These are phyloP conservation scores for Pyricularia grisea DNA, from an alignment of 2,329 filamentous ascomycete species.

Conservation along the genomic window DNA sequence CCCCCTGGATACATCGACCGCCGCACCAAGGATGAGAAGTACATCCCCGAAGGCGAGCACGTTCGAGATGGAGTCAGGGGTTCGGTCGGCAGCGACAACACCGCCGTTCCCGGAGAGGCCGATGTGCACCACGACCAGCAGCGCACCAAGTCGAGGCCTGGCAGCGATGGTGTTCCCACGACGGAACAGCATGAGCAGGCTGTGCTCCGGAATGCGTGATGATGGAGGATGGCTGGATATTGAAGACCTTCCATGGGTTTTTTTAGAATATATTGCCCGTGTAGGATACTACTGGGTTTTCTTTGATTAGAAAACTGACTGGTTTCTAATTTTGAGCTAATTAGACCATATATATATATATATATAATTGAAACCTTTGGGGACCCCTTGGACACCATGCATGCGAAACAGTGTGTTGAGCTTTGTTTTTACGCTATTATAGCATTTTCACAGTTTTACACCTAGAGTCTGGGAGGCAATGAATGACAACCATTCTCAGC, in stretches of 20 bases:
- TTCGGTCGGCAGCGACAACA: constrained; percentile 1
- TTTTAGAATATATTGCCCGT: not conserved
- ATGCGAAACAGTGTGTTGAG: too few species aligned
- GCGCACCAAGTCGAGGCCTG: not conserved
- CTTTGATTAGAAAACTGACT: not conserved
- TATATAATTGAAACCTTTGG: not conserved
- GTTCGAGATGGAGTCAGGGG: not conserved
- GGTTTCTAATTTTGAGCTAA: not conserved
- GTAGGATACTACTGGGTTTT: not conserved
- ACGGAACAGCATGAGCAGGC: not conserved
- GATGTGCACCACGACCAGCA: not conserved
- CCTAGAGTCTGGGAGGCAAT: too few species aligned
- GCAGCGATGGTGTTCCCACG: not conserved
- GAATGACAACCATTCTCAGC: too few species aligned
- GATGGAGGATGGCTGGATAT: not conserved
- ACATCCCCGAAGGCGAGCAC: not conserved
- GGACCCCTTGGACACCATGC: not conserved
- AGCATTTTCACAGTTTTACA: too few species aligned
- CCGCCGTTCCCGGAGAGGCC: not conserved
- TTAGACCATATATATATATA: not conserved
- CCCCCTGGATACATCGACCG: constrained; percentile 4
- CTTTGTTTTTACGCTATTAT: too few species aligned
- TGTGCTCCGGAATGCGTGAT: not conserved
- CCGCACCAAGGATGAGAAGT: not conserved
- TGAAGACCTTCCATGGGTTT: not conserved